These are phyloP conservation scores for Emergomyces pasteurianus DNA, from an alignment of 2,329 filamentous ascomycete genomes.

Conservation along the genomic window DNA sequence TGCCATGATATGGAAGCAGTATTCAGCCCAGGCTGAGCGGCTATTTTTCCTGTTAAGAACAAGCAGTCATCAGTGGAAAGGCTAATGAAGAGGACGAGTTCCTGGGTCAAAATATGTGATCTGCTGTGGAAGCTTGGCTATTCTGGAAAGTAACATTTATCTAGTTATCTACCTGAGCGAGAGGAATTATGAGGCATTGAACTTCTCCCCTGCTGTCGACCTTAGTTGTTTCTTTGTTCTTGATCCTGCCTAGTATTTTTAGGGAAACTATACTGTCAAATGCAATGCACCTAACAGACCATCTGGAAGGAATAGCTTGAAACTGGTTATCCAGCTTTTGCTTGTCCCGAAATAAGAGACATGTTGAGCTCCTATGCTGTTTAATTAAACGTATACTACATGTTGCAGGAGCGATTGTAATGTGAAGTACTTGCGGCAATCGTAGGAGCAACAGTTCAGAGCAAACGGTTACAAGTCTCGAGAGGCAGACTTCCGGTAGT, in stretches of 20 bases:
- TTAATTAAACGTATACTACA: too few species aligned
- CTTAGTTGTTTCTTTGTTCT: too few species aligned
- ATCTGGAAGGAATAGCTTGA: neutral
- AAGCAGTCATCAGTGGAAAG: neutral
- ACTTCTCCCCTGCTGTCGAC: too few species aligned
- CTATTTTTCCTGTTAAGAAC: neutral
- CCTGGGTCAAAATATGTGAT: neutral
- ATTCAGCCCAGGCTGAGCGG: neutral
- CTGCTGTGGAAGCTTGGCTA: neutral
- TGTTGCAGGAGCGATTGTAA: too few species aligned
- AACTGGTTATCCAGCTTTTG: neutral
- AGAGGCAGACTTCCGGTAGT: neutral
- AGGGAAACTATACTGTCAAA: neutral
- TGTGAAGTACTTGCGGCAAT: neutral
- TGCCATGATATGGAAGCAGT: neutral
- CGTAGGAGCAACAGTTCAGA: neutral
- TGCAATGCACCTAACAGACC: neutral
- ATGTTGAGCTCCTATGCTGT: too few species aligned
- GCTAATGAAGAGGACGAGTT: neutral
- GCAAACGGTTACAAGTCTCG: neutral
- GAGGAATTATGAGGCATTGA: too few species aligned
- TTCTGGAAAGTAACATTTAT: neutral
- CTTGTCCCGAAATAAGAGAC: too few species aligned
- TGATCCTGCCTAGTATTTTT: too few species aligned
- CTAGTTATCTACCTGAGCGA: neutral